phyloP scores from a whole-genome alignment of 2,329 filamentous ascomycete genomes.

The Penicillium verrucosum region DNA sequence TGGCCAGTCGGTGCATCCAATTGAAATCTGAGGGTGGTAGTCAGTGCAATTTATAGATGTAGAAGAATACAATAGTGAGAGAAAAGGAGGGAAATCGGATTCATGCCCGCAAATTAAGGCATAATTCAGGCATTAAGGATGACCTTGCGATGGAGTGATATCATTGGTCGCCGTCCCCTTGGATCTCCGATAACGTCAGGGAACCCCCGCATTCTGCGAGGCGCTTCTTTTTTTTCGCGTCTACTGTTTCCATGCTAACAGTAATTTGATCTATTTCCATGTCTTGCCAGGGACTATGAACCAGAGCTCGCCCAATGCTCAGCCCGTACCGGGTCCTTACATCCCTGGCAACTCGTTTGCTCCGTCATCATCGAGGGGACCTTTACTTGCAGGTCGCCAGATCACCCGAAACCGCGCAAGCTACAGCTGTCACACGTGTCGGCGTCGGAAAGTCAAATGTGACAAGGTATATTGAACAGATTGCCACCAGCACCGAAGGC shows the following conservation, averaged over 20 bases:
- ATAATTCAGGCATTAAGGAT: not conserved
- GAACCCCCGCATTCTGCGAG: constrained; percentile 3
- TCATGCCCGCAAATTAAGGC: not conserved
- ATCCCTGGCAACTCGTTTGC: constrained; percentile 5
- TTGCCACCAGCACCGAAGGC: no score
- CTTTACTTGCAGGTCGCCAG: constrained; percentile 36
- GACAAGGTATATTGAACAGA: constrained; percentile 34
- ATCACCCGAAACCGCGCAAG: constrained; percentile 49
- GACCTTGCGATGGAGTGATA: not conserved
- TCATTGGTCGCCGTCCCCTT: not conserved
- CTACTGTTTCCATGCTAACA: not conserved
- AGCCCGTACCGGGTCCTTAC: constrained; percentile 5
- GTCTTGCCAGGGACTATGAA: constrained; percentile 13
- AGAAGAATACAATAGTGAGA: no score
- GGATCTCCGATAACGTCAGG: not conserved
- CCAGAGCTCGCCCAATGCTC: constrained; percentile 7
- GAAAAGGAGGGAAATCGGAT: not conserved
- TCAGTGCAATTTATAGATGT: no score
- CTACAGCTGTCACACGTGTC: constrained; percentile 48
- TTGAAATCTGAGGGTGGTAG: no score
- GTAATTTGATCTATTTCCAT: not conserved
- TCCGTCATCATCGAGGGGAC: constrained; percentile 9
- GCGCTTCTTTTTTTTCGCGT: not conserved
- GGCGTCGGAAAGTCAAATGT: constrained; percentile 48
- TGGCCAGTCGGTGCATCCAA: no score